phyloP scores from a whole-genome alignment of 352 stramenopile genomes.

The Pythium oligandrum region DNA sequence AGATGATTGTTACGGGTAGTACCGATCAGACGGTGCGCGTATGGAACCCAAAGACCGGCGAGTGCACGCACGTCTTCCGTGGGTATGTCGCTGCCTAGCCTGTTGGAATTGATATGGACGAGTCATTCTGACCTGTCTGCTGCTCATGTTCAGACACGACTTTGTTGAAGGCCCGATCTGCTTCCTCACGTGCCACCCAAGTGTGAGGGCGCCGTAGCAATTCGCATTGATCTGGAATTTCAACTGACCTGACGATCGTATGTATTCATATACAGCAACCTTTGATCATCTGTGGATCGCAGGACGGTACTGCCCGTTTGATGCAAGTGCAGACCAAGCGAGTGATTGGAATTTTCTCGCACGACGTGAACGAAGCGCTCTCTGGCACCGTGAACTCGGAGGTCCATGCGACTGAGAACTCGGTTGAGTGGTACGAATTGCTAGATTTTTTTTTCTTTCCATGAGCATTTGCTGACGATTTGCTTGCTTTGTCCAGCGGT shows the following conservation, averaged over 20 bases:
- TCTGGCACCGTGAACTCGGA: conserved; percentile 48
- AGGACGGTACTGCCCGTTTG: conserved; percentile 93
- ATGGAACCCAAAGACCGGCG: conserved; percentile 95
- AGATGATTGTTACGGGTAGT: conserved; percentile 92
- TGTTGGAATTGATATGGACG: no score
- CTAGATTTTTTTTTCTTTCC: neutral
- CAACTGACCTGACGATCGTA: no score
- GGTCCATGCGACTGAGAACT: conserved; percentile 61
- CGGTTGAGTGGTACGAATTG: conserved; percentile 66
- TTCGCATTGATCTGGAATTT: no score
- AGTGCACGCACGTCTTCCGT: conserved; percentile 89
- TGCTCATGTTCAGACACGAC: conserved; percentile 36
- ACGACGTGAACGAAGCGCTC: conserved; percentile 53
- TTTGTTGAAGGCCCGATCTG: conserved; percentile 89
- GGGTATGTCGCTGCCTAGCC: conserved; percentile 28
- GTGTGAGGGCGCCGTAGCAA: conserved; percentile 22
- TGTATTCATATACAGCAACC: conserved; percentile 59
- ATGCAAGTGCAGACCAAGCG: conserved; percentile 93
- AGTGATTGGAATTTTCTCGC: conserved; percentile 85
- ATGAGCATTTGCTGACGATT: neutral
- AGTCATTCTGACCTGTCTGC: no score
- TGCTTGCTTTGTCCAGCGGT: conserved; percentile 41
- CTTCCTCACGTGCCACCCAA: conserved; percentile 87
- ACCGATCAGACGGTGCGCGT: conserved; percentile 92
- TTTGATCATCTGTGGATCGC: conserved; percentile 88